Percentiles rank a stretch among this genome's conserved stretches.
phyloP scores from a whole-genome alignment of 1,139 yeast genomes.

The Debaryomyces subglobosus region DNA sequence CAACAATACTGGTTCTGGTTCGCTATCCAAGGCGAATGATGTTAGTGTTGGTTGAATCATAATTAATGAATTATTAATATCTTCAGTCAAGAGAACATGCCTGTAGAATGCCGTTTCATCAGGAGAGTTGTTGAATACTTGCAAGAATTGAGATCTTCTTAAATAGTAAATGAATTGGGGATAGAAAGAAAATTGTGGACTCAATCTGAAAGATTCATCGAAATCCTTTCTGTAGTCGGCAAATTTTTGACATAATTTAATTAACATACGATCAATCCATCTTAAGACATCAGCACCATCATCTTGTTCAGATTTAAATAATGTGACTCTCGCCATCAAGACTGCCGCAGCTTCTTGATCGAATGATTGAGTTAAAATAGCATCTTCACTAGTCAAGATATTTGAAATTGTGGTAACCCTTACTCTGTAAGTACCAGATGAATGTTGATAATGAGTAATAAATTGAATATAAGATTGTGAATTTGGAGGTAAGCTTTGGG shows the following conservation, averaged over 20 bases:
- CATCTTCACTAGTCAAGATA: conserved; percentile 55
- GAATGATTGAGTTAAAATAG: conserved; percentile 64
- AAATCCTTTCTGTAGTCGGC: conserved; percentile 55
- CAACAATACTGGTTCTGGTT: conserved; percentile 63
- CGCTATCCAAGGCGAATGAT: conserved; percentile 73
- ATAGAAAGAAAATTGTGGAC: conserved; percentile 56
- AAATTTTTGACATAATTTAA: conserved; percentile 53
- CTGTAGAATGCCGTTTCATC: conserved; percentile 98
- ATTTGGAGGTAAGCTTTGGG: conserved; percentile 48
- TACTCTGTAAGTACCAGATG: conserved; percentile 79
- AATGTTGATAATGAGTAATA: conserved; percentile 77
- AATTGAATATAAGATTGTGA: conserved; percentile 67
- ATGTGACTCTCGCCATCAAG: conserved; percentile 90
- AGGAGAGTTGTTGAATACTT: conserved; percentile 96
- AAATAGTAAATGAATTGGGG: conserved; percentile 96
- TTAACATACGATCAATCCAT: conserved; percentile 56
- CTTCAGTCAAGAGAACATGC: conserved; percentile 89
- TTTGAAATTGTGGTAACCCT: conserved; percentile 90
- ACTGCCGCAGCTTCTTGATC: conserved; percentile 99
- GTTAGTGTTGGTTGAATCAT: conserved; percentile 84
- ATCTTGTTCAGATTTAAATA: conserved; percentile 80
- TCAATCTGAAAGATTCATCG: conserved; percentile 50
- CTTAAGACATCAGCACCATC: conserved; percentile 56
- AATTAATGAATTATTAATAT: conserved; percentile 63
- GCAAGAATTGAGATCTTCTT: conserved; percentile 95